phyloP scores from a whole-genome alignment of 2,329 filamentous ascomycete species.

The Trichoderma sp. region DNA sequence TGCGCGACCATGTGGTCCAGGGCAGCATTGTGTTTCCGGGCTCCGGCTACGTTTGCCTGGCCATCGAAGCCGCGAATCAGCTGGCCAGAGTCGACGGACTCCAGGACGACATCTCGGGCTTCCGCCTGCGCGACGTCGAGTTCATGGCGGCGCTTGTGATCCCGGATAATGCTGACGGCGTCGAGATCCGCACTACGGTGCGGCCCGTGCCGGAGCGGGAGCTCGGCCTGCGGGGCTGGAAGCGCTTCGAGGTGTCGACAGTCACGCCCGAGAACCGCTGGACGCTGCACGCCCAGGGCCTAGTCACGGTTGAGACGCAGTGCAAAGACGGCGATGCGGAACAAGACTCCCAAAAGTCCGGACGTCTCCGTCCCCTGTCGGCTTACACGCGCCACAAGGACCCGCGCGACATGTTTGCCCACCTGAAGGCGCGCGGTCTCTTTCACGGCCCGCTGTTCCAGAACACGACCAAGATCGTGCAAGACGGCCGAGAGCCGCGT shows the following conservation, averaged over 20 bases:
- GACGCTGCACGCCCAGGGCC: not conserved
- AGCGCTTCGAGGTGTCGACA: not conserved
- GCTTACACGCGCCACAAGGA: not conserved
- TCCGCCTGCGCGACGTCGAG: not conserved
- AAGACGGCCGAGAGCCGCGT: not conserved
- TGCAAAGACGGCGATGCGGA: not conserved
- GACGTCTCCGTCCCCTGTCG: not conserved
- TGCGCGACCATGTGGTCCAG: not conserved
- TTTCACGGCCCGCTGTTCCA: not conserved
- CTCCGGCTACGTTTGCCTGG: constrained; percentile 8
- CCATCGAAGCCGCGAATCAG: constrained; percentile 1
- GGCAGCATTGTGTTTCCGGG: not conserved
- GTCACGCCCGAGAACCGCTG: not conserved
- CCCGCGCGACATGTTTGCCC: not conserved
- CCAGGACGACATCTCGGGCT: not conserved
- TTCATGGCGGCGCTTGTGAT: not conserved
- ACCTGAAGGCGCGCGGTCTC: not conserved
- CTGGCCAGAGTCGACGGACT: not conserved
- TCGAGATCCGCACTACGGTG: not conserved
- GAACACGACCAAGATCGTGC: not conserved
- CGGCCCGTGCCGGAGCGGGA: not conserved
- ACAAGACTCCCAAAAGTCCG: not conserved
- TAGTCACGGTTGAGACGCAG: not conserved
- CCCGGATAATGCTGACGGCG: not conserved
- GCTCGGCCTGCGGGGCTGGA: not conserved